A percentile compares a stretch with the other conserved stretches of the same genome.
Conservation (phyloP, 2,329 filamentous ascomycete genomes). For the Botrytis fragariae region DNA sequence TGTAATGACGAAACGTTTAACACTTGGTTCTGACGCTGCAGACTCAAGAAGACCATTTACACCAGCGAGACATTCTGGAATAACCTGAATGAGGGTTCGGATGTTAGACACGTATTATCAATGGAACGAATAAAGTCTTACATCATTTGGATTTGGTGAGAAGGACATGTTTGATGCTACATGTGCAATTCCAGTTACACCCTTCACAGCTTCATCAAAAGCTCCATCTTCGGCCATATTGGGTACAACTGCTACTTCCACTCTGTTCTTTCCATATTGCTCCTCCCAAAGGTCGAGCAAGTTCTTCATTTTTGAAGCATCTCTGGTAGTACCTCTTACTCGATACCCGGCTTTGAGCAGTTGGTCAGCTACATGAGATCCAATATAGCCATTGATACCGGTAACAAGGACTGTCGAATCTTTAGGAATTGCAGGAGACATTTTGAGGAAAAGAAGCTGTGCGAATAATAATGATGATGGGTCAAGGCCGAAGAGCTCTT, state of each 20-base stretch:
- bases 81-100: constrained; percentile 20
- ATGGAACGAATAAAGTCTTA: constrained; percentile 26
- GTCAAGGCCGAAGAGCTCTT: not conserved
- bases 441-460: not conserved
- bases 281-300: constrained; percentile 37
- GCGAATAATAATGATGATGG: not conserved
- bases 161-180: constrained; percentile 41
- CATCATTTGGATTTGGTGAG: constrained; percentile 40
- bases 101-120: not conserved
- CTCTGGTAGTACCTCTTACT: constrained; percentile 47
- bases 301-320: constrained; percentile 39
- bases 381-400: constrained; percentile 45
- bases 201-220: constrained; percentile 36
- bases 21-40: constrained; percentile 37
- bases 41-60: constrained; percentile 39
- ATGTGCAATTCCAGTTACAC: constrained; percentile 41
- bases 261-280: constrained; percentile 37
- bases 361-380: constrained; percentile 42
- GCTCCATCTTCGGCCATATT: constrained; percentile 38
- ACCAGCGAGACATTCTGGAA: constrained; percentile 39
- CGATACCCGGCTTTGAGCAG: constrained; percentile 43
- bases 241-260: constrained; percentile 40
- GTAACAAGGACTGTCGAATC: constrained; percentile 44
- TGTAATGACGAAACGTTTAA: constrained; percentile 45
- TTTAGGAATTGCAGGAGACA: constrained; percentile 27